Evolutionary conservation across 495 filamentous ascomycete genomes (phyloP).

Genomic region (Evansstolkia leycettana): DNA sequence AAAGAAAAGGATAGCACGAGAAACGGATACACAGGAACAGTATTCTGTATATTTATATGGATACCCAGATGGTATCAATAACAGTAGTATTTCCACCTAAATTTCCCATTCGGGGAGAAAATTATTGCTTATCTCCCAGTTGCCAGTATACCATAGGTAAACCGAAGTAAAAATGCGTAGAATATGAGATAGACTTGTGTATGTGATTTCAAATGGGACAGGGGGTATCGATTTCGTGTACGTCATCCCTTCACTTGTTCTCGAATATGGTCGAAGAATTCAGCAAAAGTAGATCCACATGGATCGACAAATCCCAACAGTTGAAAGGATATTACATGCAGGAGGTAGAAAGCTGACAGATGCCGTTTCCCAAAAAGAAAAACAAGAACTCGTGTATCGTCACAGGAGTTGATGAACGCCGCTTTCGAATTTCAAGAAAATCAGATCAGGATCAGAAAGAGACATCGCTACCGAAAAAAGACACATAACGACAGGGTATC

Average conservation of each 20-base stretch:
- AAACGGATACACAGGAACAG: too few species aligned
- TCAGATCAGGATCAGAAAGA: conserved; percentile 7
- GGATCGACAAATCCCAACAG: too few species aligned
- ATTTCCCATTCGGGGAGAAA: too few species aligned
- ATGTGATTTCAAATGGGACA: conserved; percentile 9
- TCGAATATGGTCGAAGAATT: too few species aligned
- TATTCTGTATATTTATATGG: too few species aligned
- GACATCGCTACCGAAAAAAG: conserved; percentile 15
- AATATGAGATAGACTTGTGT: conserved; percentile 7
- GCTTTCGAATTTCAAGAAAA: conserved; percentile 7
- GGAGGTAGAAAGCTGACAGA: conserved; percentile 3
- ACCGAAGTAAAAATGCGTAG: too few species aligned
- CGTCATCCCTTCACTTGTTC: conserved; percentile 13
- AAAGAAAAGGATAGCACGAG: too few species aligned
- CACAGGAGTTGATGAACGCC: conserved; percentile 15
- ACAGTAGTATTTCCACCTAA: too few species aligned
- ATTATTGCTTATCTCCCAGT: too few species aligned
- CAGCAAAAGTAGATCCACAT: conserved; percentile 3
- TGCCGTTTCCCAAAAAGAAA: conserved; percentile 6
- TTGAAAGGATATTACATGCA: too few species aligned
- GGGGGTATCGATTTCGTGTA: conserved; percentile 32
- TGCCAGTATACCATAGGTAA: too few species aligned
- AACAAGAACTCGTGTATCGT: conserved; percentile 15
- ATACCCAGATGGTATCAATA: too few species aligned
- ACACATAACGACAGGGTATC: conserved; percentile 29